phyloP scores from a whole-genome alignment of 2,329 filamentous ascomycete genomes.

The Purpureocillium lavendulum region DNA sequence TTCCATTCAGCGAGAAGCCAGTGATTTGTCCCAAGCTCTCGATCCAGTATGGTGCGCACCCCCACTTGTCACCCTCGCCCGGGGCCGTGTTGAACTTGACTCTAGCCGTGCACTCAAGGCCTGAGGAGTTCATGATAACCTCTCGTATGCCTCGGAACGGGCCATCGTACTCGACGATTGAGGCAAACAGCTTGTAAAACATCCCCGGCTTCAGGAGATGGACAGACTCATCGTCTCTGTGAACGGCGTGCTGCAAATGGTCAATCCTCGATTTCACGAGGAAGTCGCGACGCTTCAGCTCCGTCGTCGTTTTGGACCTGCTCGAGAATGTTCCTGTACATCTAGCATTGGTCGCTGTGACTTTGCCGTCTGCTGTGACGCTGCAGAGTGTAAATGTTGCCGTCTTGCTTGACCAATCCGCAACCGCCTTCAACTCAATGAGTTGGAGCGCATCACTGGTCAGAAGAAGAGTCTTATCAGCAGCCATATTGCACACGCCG shows the following conservation, averaged over 20 bases:
- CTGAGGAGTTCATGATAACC: constrained; percentile 35
- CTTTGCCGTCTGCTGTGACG: constrained; percentile 9
- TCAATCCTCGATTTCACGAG: constrained; percentile 58
- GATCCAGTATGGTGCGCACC: constrained; percentile 41
- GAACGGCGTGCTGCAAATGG: constrained; percentile 29
- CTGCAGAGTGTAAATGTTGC: constrained; percentile 13
- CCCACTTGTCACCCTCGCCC: constrained; percentile 30
- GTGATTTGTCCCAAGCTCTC: constrained; percentile 51
- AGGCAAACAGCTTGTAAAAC: constrained; percentile 56
- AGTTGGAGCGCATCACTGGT: constrained; percentile 8
- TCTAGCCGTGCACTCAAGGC: constrained; percentile 25
- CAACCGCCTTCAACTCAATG: constrained; percentile 9
- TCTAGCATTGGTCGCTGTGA: constrained; percentile 9
- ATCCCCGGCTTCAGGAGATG: constrained; percentile 14
- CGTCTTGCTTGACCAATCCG: constrained; percentile 8
- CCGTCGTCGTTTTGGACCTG: constrained; percentile 5
- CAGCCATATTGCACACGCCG: constrained; percentile 11
- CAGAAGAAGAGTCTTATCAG: constrained; percentile 12
- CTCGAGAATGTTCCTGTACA: constrained; percentile 5
- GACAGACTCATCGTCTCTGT: constrained; percentile 8
- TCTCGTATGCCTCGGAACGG: constrained; percentile 51
- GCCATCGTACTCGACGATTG: constrained; percentile 46
- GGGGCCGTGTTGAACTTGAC: constrained; percentile 38
- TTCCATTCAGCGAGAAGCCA: constrained; percentile 53
- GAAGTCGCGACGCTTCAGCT: constrained; percentile 26